These are phyloP conservation scores for Dendrothele bispora DNA, from an alignment of 768 basidiomycete genomes.

Conservation along the genomic window DNA sequence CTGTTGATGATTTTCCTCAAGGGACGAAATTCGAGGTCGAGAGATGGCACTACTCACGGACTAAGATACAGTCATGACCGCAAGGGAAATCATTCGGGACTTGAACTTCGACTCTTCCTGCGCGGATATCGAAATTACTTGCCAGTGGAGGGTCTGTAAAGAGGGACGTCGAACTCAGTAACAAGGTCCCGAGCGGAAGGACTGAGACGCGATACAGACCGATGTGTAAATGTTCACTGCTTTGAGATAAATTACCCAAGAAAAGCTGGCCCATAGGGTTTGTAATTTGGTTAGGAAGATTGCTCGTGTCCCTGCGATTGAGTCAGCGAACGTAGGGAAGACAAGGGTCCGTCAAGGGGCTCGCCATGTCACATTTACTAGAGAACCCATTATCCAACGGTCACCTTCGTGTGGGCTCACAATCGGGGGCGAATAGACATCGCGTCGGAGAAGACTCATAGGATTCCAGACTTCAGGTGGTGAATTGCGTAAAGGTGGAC, in stretches of 20 bases:
- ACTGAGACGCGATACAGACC: conserved; percentile 27
- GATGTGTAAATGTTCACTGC: conserved; percentile 47
- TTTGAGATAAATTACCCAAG: conserved; percentile 42
- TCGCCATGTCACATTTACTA: conserved; percentile 45
- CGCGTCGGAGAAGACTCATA: conserved; percentile 21
- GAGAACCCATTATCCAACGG: conserved; percentile 38
- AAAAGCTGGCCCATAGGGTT: conserved; percentile 41
- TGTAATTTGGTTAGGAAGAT: conserved; percentile 29
- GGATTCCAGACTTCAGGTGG: not conserved
- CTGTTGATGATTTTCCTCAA: too few relatives aligned
- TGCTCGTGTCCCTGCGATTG: conserved; percentile 38
- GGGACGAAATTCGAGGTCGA: too few relatives aligned
- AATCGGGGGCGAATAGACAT: conserved; percentile 43
- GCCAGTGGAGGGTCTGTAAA: conserved; percentile 57
- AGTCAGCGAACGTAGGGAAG: conserved; percentile 6
- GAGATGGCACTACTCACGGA: conserved; percentile 37
- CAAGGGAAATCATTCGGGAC: conserved; percentile 41
- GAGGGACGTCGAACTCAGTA: conserved; percentile 2
- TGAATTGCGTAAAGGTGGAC: too few relatives aligned
- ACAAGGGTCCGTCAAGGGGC: conserved; percentile 17
- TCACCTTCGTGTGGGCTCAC: conserved; percentile 35
- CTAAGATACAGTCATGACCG: conserved; percentile 48
- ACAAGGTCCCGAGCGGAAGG: conserved; percentile 6
- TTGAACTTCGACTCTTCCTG: conserved; percentile 38
- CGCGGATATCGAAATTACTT: conserved; percentile 38